Evolutionary conservation across 108 stramenopile genomes (phyloP), one percentile per base, ranked within the genome.

Genomic region (Discostella pseudostelligera): DNA sequence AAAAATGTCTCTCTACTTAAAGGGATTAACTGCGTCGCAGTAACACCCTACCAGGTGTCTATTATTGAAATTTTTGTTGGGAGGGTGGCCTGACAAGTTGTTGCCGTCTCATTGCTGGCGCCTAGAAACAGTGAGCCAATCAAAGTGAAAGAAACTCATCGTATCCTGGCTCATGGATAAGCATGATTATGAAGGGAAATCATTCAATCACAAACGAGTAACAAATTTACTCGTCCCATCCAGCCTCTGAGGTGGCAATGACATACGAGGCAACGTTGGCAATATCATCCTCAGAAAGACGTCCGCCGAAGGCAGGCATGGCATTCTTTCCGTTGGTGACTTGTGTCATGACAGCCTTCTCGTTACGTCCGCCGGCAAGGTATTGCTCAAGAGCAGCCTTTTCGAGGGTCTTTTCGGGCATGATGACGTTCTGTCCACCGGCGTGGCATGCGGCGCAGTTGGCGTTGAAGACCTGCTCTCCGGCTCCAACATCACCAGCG

Each of bases 241-340:
- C 91, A 13, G 62, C 72, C 59, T 89, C 87, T 22, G 91, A 81
- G 48, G 87, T 76, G 35, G 70, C 69, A 65, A 96, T 87, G 37
- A 96, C 95, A 73, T 94, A 96, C 8, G 88, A 70, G 29, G 95
- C 95, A 66, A 96, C 92, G 70, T 93, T 80, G 60, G 81, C 85
- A 70, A 96, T 96, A 29, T 92, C 88, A 20, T 89, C 89, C 25
- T 96, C 96, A 25, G 66, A 61, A 28, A 96, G 81, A 83, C 96
- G 91, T 84, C 96, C 96, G 25, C 96, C 96, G 67, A 96, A 96
- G 47, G 96, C 91, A 75, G 96, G 96, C 96, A 96, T 96, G 60
- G 90, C 92, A 79, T 96, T 96, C 89, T 96, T 96, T 85, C 95
- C 95, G 81, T 93, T 93, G 72, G 90, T 93, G 22, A 96, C 92